Evolutionary conservation across 2,329 filamentous ascomycete genomes (phyloP), one percentile per base, ranked within the genome.

Genomic region (Talaromyces rugulosus): DNA sequence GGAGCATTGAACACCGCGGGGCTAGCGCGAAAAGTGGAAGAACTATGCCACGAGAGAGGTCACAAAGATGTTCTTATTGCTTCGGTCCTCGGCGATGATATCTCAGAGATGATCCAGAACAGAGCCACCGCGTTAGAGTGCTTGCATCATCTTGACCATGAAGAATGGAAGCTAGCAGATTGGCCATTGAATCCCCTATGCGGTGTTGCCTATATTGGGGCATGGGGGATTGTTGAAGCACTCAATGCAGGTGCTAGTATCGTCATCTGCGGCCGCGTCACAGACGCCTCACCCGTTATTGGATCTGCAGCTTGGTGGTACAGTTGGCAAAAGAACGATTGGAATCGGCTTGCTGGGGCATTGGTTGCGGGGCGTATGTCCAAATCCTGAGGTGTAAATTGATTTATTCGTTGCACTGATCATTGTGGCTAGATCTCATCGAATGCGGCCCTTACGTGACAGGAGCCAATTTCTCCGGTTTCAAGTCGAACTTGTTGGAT

Each of bases 371-470:
- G 50, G 30, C 23, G 50, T 52, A 52, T 28, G 50, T 52, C 5
- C 16, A 9, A 52, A 28, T 16, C 14, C 12, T 52, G 18, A 47
- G 6, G 5, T n/a, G 23, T 23, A 23, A 23, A 23, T 23, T 23
- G 23, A 14, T 5, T 30, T 30, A 14, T 28, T 52, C 27, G 12
- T 52, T 16, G 31, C 61, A 23, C 63, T 70, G n/a, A 68, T 67
- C 5, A 56, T 60, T 18, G 36, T 57, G 65, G 33, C 27, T 68
- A 47, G 62, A 74, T 62, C 54, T 74, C 12, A 71, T 73, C 53
- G 73, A 75, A 62, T 75, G 73, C 63, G 67, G 64, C 9, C 65
- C 63, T 6, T 75, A 75, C 63, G 70, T 74, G 1, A 70, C 65
- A 2, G 72, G 72, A 11, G 73, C 68, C 11, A 72, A 75, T 62